Evolutionary conservation across 768 basidiomycete genomes (phyloP).

Genomic region (Trametes maxima): DNA sequence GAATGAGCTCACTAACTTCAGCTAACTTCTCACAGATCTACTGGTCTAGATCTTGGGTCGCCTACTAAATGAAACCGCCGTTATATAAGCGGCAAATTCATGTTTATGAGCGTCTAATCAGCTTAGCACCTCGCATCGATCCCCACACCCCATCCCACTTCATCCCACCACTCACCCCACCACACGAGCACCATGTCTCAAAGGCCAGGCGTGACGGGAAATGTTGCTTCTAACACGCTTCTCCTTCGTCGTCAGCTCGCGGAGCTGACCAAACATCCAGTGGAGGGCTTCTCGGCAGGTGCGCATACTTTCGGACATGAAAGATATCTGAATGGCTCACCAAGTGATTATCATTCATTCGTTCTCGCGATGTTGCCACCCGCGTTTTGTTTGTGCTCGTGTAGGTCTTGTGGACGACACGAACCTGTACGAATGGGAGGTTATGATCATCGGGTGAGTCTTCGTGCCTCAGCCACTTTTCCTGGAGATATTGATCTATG

Average conservation of each 20-base stretch:
- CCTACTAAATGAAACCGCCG: not conserved
- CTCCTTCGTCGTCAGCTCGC: conserved; percentile 77
- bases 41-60: too few species aligned
- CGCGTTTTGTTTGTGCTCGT: conserved; percentile 26
- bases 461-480: not conserved
- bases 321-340: conserved; percentile 15
- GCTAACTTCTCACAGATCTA: too few species aligned
- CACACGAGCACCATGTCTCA: conserved; percentile 26
- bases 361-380: not conserved
- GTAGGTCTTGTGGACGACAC: conserved; percentile 91
- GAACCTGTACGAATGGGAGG: conserved; percentile 96
- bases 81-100: conserved; percentile 15
- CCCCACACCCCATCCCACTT: conserved; percentile 13
- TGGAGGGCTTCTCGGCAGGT: conserved; percentile 97
- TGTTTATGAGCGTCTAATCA: conserved; percentile 14
- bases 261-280: conserved; percentile 90
- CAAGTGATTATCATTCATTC: conserved; percentile 30
- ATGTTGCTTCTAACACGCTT: conserved; percentile 44
- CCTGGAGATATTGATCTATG: not conserved
- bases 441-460: conserved; percentile 88
- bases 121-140: conserved; percentile 17
- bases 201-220: conserved; percentile 22
- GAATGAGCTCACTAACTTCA: too few species aligned
- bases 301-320: conserved; percentile 25
- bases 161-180: not conserved